Evolutionary conservation across 2,329 filamentous ascomycete genomes (phyloP).

Genomic region (Phialophora macrospora): DNA sequence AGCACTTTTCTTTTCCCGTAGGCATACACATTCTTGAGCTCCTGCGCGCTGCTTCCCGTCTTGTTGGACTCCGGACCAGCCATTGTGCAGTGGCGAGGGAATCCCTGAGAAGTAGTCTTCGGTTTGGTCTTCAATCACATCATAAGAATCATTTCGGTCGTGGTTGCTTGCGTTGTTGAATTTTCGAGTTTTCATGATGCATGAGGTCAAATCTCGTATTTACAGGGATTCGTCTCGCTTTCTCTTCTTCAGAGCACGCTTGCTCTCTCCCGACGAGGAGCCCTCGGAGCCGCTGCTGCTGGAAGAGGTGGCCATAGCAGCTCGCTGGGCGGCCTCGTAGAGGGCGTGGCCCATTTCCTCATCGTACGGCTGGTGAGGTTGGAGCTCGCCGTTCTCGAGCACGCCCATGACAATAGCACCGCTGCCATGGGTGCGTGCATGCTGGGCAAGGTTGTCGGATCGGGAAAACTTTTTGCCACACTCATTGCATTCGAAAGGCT

Average conservation of each 20-base stretch:
- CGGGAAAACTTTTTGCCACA: slow-evolving; percentile 99
- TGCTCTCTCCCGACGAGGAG: slow-evolving; percentile 47
- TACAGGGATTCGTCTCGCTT: slow-evolving; percentile 64
- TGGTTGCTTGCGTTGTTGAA: slow-evolving; percentile 29
- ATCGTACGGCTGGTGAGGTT: slow-evolving; percentile 51
- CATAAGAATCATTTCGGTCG: slow-evolving; percentile 38
- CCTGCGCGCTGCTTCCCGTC: slow-evolving; percentile 23
- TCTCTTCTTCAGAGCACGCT: slow-evolving; percentile 73
- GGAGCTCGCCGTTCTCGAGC: slow-evolving; percentile 70
- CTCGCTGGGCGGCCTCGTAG: slow-evolving; percentile 77
- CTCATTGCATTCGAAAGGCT: slow-evolving; percentile 96
- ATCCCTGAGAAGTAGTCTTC: slow-evolving; percentile 24
- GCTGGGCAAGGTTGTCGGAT: slow-evolving; percentile 95
- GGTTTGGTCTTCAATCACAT: slow-evolving; percentile 33
- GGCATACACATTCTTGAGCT: slow-evolving; percentile 30
- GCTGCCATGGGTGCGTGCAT: slow-evolving; percentile 88
- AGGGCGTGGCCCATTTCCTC: slow-evolving; percentile 79
- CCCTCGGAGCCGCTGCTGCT: slow-evolving; percentile 48
- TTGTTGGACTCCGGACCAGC: slow-evolving; percentile 10
- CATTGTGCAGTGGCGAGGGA: slow-evolving; percentile 15
- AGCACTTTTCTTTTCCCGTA: slow-evolving; percentile 26
- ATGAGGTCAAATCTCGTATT: slow-evolving; percentile 34
- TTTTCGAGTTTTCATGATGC: slow-evolving; percentile 33
- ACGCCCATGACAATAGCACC: slow-evolving; percentile 91
- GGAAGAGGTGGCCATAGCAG: slow-evolving; percentile 64